Evolutionary conservation across 2,329 filamentous ascomycete genomes (phyloP).

Genomic region (Alternaria consortialis): DNA sequence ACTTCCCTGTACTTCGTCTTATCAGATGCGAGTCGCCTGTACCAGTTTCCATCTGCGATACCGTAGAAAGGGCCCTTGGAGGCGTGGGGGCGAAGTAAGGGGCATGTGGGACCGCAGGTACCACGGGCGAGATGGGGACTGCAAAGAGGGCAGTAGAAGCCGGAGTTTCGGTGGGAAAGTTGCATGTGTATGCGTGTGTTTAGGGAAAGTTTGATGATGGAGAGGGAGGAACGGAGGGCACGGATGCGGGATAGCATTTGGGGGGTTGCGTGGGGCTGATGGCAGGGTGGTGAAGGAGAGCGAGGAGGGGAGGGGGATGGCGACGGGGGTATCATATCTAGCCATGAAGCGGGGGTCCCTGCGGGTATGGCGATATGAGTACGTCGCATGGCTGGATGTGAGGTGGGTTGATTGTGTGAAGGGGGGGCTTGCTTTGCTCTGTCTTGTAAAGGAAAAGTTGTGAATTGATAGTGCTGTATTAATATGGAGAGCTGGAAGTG

Average conservation of each 20-base stretch:
- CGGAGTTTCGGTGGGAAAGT: neutral
- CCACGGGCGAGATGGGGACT: neutral
- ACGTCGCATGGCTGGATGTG: neutral
- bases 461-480: neutral
- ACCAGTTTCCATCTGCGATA: neutral
- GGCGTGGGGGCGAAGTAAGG: neutral
- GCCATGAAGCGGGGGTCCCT: conserved; percentile 3
- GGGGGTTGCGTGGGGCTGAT: neutral
- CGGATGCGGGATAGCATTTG: neutral
- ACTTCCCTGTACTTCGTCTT: neutral
- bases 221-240: neutral
- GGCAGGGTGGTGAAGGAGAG: neutral
- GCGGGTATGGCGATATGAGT: neutral
- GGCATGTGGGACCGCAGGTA: conserved; percentile 1
- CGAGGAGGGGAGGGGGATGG: neutral
- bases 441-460: neutral
- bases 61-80: neutral
- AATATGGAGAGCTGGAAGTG: neutral
- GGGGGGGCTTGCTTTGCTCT: neutral
- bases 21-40: neutral
- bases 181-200: neutral
- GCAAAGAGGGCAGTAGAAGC: conserved; percentile 1
- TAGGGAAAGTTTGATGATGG: neutral
- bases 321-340: neutral
- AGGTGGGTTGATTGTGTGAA: neutral